Base-by-base conservation (phyloP, 768 basidiomycete genomes). In the Suillus occidentalis region DNA sequence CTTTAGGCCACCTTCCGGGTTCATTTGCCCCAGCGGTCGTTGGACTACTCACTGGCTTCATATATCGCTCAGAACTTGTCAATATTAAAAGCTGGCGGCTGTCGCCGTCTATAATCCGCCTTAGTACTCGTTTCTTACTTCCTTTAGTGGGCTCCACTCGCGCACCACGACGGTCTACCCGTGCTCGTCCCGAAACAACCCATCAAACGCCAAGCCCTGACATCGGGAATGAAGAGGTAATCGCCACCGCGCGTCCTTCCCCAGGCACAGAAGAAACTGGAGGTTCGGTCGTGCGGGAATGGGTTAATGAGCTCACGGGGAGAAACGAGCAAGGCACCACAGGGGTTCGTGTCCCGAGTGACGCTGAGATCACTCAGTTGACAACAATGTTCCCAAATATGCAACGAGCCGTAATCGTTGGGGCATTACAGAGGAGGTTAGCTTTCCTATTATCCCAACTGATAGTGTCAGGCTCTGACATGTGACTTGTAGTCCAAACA, bases 311-410 rank as follows among this genome's bases (percentile, higher is more conserved):
- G 68, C 75, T 94, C 69, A 91, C 91, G 2, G 91, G 92, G 6
- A 77, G 87, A 63, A 74, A 82, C 36, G 85, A 84, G 22, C 82
- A 83, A 53, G 78, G 82, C 22, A 81, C 79, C 56, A 75, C 84
- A 37, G 86, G 87, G 25, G 82, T 92, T 61, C 83, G 91, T 49
- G 87, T 88, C 13, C 91, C 93, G 1, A 83, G 83, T 31, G 91
- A 94, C 42, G 80, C 85, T 34, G 95, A 97, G 76, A 91, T 96
- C 61, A 75, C 80, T 9, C 87, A 91, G 56, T 70, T 96, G 62
- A 84, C 85, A 55, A 82, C 77, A 58, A 95, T 97, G 90, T 97
- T 97, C 73, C 94, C 95, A 25, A 86, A 91, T 72, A 72, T 92
- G 36, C 84, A 85, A 43, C 82, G 93, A 57, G 90, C 92, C 60